Evolutionary conservation across 2,329 filamentous ascomycete genomes (phyloP).

Genomic region (Apiospora arundinis): DNA sequence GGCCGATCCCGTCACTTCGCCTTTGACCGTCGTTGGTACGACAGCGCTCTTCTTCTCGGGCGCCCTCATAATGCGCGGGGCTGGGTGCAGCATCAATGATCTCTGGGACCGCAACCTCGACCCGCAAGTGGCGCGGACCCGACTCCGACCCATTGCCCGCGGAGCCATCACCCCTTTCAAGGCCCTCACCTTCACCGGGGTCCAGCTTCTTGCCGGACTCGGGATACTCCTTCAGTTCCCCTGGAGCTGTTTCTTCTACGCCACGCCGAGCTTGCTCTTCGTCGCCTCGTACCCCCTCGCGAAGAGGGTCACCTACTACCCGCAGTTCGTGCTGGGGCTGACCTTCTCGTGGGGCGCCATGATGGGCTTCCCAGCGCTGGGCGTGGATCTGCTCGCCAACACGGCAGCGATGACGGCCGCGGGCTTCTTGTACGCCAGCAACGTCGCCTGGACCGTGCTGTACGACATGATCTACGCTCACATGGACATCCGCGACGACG

Average conservation of each 20-base stretch:
- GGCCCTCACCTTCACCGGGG: slow-evolving; percentile 77
- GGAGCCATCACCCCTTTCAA: slow-evolving; percentile 75
- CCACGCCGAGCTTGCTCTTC: slow-evolving; percentile 74
- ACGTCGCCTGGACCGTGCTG: slow-evolving; percentile 84
- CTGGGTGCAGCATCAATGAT: slow-evolving; percentile 89
- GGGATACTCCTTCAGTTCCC: slow-evolving; percentile 80
- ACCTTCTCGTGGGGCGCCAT: slow-evolving; percentile 91
- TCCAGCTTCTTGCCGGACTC: slow-evolving; percentile 75
- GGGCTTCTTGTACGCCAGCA: slow-evolving; percentile 75
- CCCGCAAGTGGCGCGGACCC: slow-evolving; percentile 77
- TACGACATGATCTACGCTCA: slow-evolving; percentile 96
- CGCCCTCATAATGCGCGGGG: slow-evolving; percentile 84
- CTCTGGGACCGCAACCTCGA: slow-evolving; percentile 90
- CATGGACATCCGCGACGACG: slow-evolving; percentile 88
- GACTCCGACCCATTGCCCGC: slow-evolving; percentile 80
- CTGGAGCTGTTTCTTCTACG: slow-evolving; percentile 75
- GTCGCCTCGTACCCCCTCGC: slow-evolving; percentile 81
- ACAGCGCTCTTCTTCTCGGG: slow-evolving; percentile 75
- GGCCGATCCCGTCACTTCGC: slow-evolving; percentile 63
- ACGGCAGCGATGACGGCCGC: slow-evolving; percentile 69
- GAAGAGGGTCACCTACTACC: slow-evolving; percentile 87
- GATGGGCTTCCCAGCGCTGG: slow-evolving; percentile 85
- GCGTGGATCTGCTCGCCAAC: slow-evolving; percentile 74
- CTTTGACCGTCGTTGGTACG: slow-evolving; percentile 67
- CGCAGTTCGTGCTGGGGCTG: slow-evolving; percentile 80